Percentiles rank a stretch among this genome's conserved stretches.
Evolutionary conservation across 768 basidiomycete species (phyloP).

Genomic region (Suillus plorans): DNA sequence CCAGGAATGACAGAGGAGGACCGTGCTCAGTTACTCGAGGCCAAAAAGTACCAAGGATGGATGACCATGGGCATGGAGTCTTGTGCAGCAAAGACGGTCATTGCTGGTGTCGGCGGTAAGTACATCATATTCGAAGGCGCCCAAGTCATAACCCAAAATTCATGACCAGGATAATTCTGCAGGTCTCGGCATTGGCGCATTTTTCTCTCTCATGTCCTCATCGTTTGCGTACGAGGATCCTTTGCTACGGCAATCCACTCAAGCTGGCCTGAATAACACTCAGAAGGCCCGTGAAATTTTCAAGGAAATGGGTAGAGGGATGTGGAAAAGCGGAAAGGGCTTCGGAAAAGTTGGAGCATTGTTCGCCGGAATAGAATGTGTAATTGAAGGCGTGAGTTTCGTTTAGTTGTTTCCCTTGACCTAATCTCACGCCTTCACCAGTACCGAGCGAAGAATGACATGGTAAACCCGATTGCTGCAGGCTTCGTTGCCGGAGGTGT

Average conservation of each 20-base stretch:
- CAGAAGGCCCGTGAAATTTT: conserved; percentile 70
- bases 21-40: conserved; percentile 59
- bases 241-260: conserved; percentile 62
- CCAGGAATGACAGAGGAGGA: conserved; percentile 84
- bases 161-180: not conserved
- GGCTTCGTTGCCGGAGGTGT: conserved; percentile 90
- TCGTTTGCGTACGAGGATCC: conserved; percentile 84
- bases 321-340: conserved; percentile 84
- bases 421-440: conserved; percentile 28
- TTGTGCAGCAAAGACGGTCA: conserved; percentile 64
- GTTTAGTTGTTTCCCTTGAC: not conserved
- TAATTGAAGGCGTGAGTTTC: conserved; percentile 70
- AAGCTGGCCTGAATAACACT: conserved; percentile 53
- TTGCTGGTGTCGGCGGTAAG: too few relatives aligned
- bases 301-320: conserved; percentile 74
- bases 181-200: conserved; percentile 93
- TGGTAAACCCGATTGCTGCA: conserved; percentile 84
- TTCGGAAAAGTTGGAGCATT: conserved; percentile 94
- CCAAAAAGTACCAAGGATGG: conserved; percentile 75
- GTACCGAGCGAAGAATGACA: conserved; percentile 97
- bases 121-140: too few relatives aligned
- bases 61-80: conserved; percentile 78
- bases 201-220: conserved; percentile 53
- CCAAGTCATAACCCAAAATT: too few relatives aligned
- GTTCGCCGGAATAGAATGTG: conserved; percentile 92